phyloP scores from a whole-genome alignment of 192 early-diverging fungal genomes.

The Coemansia sp. region DNA sequence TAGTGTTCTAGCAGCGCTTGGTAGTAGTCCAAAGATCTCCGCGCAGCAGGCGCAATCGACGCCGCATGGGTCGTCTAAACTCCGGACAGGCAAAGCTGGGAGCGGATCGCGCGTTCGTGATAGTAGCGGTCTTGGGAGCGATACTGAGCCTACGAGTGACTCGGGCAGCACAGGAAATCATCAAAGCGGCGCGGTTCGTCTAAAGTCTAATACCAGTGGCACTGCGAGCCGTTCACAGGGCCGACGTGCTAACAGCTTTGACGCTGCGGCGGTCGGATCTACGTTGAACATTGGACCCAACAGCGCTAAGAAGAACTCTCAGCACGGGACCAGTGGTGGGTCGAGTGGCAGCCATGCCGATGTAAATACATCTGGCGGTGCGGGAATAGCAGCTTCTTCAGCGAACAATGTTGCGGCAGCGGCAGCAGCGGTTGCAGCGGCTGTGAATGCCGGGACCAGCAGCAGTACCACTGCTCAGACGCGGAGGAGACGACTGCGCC shows the following conservation, averaged over 20 bases:
- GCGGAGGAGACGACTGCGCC: constrained; percentile 32
- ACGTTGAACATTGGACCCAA: constrained; percentile 16
- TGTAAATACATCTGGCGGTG: not conserved
- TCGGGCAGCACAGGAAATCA: constrained; percentile 7
- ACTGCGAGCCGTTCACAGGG: constrained; percentile 3
- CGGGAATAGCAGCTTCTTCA: constrained; percentile 2
- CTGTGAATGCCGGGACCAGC: constrained; percentile 20
- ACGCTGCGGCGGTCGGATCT: constrained; percentile 18
- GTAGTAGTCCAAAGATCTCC: constrained; percentile 15
- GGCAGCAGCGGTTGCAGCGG: constrained; percentile 28
- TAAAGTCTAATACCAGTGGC: not conserved
- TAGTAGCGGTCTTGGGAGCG: constrained; percentile 17
- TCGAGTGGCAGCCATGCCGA: constrained; percentile 1
- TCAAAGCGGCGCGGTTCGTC: not conserved
- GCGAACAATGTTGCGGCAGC: constrained; percentile 17
- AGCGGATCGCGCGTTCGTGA: constrained; percentile 12
- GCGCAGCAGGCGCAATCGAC: constrained; percentile 16
- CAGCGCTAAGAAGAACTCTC: constrained; percentile 13
- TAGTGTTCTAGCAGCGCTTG: not conserved
- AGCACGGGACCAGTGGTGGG: not conserved
- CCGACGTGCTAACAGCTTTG: constrained; percentile 47
- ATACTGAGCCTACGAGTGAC: constrained; percentile 31
- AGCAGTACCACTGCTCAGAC: constrained; percentile 34
- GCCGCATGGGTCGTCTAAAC: constrained; percentile 27
- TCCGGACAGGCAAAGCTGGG: constrained; percentile 10